These are phyloP conservation scores for Leccinum fallax DNA, from an alignment of 1,284 basidiomycete genomes.

Conservation along the genomic window DNA sequence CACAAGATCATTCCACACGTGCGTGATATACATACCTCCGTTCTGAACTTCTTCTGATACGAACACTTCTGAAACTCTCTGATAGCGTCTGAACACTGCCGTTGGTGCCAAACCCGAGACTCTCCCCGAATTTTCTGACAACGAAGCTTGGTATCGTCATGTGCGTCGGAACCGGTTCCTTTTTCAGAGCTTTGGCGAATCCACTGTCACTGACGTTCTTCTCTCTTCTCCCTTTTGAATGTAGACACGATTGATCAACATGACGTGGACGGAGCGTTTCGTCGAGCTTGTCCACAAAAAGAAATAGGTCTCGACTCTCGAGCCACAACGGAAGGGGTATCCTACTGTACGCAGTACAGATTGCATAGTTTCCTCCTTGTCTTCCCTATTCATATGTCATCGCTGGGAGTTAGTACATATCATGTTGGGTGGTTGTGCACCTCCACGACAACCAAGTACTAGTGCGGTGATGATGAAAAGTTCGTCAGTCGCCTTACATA, in stretches of 20 bases:
- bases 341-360: not conserved
- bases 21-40: slow-evolving; percentile 4
- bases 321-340: not conserved
- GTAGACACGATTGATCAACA: slow-evolving; percentile 23
- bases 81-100: slow-evolving; percentile 24
- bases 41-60: not conserved
- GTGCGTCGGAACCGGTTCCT: slow-evolving; percentile 18
- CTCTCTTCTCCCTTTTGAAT: not conserved
- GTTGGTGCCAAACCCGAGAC: slow-evolving; percentile 17
- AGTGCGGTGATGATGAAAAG: too few relatives aligned
- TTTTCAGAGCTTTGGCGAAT: not conserved
- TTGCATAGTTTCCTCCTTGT: not conserved
- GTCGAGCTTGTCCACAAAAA: slow-evolving; percentile 25
- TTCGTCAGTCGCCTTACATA: too few relatives aligned
- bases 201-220: not conserved
- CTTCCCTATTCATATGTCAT: not conserved
- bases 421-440: slow-evolving; percentile 15
- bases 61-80: not conserved
- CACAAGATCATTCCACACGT: slow-evolving; percentile 32
- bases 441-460: too few relatives aligned
- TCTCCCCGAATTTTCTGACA: slow-evolving; percentile 26
- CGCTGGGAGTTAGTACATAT: not conserved
- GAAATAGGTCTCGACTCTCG: slow-evolving; percentile 5
- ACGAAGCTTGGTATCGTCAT: slow-evolving; percentile 31
- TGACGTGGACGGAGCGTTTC: slow-evolving; percentile 32